Evolutionary conservation across 352 stramenopile genomes (phyloP), one percentile per base, ranked within the genome.

Genomic region (Phytophthora europaea): DNA sequence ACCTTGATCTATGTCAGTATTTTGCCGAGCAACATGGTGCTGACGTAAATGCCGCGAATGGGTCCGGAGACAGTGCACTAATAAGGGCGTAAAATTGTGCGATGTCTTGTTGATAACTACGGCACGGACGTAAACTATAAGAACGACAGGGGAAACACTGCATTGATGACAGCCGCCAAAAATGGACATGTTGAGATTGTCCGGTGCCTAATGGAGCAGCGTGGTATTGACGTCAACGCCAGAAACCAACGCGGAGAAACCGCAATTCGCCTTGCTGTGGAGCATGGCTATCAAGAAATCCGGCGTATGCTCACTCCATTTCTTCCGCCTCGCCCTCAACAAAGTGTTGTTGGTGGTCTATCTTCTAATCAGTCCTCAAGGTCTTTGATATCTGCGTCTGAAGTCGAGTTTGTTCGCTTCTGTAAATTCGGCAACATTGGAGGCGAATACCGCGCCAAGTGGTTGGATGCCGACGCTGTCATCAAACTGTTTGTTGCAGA

Each of bases 381-480:
- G n/a, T 48, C 9, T 9, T 51, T 6, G 15, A 63, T 70, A 9
- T 8, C 52, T 40, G 52, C 62, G 10, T 40, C n/a, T 26, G 62
- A 70, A 51, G 40, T 70, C 26, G 61, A 61, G n/a, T 38, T 74
- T 9, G 10, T 36, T 15, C 34, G n/a, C 6, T 66, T 62, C 36
- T 56, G 16, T 7, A 2, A 33, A 15, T 22, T 43, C 7, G 15
- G 33, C 4, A 54, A 59, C 23, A 71, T 60, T 16, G 68, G 68
- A 7, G 34, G 26, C 8, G 61, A 66, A 12, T 75, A 53, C 7
- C 68, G 12, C 22, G 68, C 53, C 8, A 75, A 61, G 55, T 75
- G 61, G 61, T 16, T 75, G 2, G 68, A 71, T 43, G 54, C 68
- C 4, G 68, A 71, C 23, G 54, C 36, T n/a, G 62, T 65, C 13